Evolutionary conservation across 2,329 filamentous ascomycete genomes (phyloP).

Genomic region (Fusarium miscanthi): DNA sequence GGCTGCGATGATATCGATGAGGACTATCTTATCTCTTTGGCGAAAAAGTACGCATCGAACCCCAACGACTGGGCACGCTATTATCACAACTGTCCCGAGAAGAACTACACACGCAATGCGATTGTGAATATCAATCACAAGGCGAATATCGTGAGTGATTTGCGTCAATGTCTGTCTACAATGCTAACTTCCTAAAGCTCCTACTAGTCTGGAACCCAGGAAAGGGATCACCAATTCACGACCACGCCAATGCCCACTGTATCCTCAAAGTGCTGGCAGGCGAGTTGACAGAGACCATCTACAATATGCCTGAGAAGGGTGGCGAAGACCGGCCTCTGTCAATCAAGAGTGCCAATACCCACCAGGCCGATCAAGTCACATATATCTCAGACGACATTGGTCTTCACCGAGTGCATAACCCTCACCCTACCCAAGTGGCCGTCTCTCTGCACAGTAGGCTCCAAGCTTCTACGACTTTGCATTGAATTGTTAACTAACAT

Average conservation of each 20-base stretch:
- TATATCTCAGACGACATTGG: slow-evolving; percentile 19
- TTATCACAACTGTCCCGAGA: slow-evolving; percentile 14
- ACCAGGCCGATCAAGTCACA: slow-evolving; percentile 12
- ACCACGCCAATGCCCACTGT: slow-evolving; percentile 18
- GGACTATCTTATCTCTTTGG: slow-evolving; percentile 2
- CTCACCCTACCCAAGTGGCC: slow-evolving; percentile 15
- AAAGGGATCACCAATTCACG: slow-evolving; percentile 15
- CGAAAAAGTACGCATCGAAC: slow-evolving; percentile 4
- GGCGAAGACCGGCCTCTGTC: not conserved
- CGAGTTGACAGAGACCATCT: slow-evolving; percentile 10
- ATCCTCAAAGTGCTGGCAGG: slow-evolving; percentile 15
- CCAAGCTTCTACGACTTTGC: rapidly evolving
- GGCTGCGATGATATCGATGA: slow-evolving; percentile 13
- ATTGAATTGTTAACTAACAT: rapidly evolving
- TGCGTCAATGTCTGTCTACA: rapidly evolving
- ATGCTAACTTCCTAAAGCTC: not conserved
- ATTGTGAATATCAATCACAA: slow-evolving; percentile 15
- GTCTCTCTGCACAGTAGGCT: slow-evolving; percentile 9
- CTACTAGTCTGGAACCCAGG: slow-evolving; percentile 17
- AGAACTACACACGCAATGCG: slow-evolving; percentile 8
- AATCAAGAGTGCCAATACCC: not conserved
- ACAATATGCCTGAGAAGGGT: not conserved
- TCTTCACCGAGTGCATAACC: slow-evolving; percentile 13
- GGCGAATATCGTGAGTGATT: not conserved
- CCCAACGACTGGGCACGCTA: slow-evolving; percentile 14